Evolutionary conservation across 257 asterid genomes (phyloP).

Genomic region (Henckelia pumila): DNA sequence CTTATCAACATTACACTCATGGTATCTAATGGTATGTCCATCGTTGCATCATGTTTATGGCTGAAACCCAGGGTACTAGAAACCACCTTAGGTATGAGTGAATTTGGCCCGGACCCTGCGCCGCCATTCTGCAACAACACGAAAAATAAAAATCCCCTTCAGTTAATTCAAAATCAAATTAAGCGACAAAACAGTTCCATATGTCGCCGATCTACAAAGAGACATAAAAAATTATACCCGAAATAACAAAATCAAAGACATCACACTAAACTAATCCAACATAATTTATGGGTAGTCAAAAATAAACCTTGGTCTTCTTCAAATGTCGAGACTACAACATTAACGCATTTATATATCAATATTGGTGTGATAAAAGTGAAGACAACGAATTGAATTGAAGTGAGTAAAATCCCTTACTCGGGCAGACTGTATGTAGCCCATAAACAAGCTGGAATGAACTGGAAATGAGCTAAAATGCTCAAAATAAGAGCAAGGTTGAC

Average conservation of each 20-base stretch:
- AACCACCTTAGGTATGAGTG: slow-evolving; percentile 75
- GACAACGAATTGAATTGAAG: too few relatives aligned
- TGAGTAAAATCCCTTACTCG: too few relatives aligned
- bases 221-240: not conserved
- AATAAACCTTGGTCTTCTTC: too few relatives aligned
- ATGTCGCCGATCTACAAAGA: not conserved
- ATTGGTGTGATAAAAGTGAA: too few relatives aligned
- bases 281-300: too few relatives aligned
- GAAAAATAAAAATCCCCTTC: not conserved
- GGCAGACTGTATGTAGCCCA: too few relatives aligned
- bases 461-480: too few relatives aligned
- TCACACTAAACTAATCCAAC: too few relatives aligned
- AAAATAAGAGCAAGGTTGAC: too few relatives aligned
- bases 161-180: not conserved
- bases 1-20: slow-evolving; percentile 51
- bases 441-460: too few relatives aligned
- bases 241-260: slow-evolving; percentile 8
- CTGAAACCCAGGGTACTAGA: slow-evolving; percentile 89
- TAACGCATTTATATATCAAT: too few relatives aligned
- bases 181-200: not conserved
- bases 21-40: slow-evolving; percentile 83
- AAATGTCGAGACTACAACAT: too few relatives aligned
- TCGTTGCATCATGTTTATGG: slow-evolving; percentile 92
- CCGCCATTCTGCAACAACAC: slow-evolving; percentile 61
- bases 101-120: slow-evolving; percentile 56